Percentiles rank a stretch among this genome's conserved stretches.
phyloP scores from a whole-genome alignment of 1,139 yeast genomes.

The Diutina scorzettiae region DNA sequence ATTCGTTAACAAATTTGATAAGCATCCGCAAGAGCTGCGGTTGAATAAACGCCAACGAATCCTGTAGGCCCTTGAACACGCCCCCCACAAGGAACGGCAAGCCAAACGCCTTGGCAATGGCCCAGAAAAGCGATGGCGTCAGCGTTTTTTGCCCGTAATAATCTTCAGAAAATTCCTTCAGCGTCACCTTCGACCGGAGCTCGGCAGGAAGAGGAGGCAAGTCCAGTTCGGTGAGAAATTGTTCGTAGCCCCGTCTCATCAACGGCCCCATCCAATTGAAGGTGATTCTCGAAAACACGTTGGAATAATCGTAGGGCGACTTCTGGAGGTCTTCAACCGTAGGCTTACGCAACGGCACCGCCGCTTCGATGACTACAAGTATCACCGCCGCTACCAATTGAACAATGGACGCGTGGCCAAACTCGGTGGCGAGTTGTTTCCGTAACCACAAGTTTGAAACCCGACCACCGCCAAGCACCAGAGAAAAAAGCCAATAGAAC shows the following conservation, averaged over 20 bases:
- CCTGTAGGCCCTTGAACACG: constrained; percentile 67
- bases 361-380: constrained; percentile 38
- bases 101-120: constrained; percentile 63
- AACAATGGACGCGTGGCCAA: constrained; percentile 34
- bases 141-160: constrained; percentile 37
- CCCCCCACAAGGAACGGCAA: constrained; percentile 59
- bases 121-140: constrained; percentile 54
- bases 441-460: constrained; percentile 40
- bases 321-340: not conserved
- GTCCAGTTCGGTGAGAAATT: constrained; percentile 64
- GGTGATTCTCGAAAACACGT: constrained; percentile 66
- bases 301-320: constrained; percentile 69
- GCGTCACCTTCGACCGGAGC: constrained; percentile 41
- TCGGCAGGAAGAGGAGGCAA: constrained; percentile 69
- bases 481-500: constrained; percentile 62
- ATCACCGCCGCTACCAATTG: constrained; percentile 37
- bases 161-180: constrained; percentile 37
- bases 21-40: constrained; percentile 73
- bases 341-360: not conserved
- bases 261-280: constrained; percentile 90
- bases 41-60: constrained; percentile 71
- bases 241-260: constrained; percentile 74
- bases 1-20: constrained; percentile 75
- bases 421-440: constrained; percentile 19
- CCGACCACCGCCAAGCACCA: constrained; percentile 26